These are phyloP conservation scores for Onygenales sp. DNA, from an alignment of 2,329 filamentous ascomycete genomes.

Conservation along the genomic window DNA sequence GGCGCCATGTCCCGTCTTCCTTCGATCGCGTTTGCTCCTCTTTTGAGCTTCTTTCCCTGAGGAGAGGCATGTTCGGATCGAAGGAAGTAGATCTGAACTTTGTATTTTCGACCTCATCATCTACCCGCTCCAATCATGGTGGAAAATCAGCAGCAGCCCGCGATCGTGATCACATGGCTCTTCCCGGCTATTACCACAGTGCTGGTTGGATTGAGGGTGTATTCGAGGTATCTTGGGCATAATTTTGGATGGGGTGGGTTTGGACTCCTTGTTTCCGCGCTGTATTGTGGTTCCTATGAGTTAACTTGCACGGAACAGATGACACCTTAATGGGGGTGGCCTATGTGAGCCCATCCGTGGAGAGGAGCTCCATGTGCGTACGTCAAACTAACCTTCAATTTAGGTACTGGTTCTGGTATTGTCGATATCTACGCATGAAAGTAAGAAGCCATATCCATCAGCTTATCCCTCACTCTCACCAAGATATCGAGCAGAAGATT, in stretches of 20 bases:
- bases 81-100: too few species aligned
- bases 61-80: too few species aligned
- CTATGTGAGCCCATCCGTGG: not conserved
- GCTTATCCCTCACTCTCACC: not conserved
- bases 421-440: not conserved
- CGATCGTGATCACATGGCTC: not conserved
- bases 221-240: not conserved
- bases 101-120: not conserved
- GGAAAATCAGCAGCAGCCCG: not conserved
- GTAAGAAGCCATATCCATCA: not conserved
- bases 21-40: too few species aligned
- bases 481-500: too few species aligned
- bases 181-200: slow-evolving; percentile 1
- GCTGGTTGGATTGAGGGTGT: not conserved
- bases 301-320: not conserved
- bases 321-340: not conserved
- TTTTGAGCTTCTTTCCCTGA: too few species aligned
- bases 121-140: not conserved
- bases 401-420: not conserved
- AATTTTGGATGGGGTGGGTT: slow-evolving; percentile 4
- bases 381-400: not conserved
- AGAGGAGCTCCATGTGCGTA: not conserved
- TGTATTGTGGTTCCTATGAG: not conserved
- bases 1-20: too few species aligned
- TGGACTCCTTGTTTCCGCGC: not conserved